These are phyloP conservation scores for Xylaria acuta DNA, from an alignment of 495 filamentous ascomycete genomes.

Conservation along the genomic window DNA sequence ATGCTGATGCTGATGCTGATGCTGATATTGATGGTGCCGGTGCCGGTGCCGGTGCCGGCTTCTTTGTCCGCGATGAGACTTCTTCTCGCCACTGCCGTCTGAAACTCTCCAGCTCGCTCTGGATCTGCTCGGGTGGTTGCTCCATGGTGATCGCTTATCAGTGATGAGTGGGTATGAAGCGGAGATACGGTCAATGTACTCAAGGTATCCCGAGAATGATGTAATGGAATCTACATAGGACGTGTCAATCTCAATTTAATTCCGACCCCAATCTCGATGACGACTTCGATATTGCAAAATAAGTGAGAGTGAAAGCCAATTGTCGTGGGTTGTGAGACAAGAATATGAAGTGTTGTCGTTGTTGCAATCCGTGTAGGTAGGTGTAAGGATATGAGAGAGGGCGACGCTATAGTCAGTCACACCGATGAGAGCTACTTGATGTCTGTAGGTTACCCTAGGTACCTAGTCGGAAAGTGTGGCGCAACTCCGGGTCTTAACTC, in stretches of 20 bases:
- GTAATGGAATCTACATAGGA: neutral
- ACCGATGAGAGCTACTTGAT: constrained; percentile 20
- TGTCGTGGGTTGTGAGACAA: neutral
- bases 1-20: neutral
- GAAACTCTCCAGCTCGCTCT: constrained; percentile 80
- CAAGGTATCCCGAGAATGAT: neutral
- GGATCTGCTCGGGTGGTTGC: constrained; percentile 43
- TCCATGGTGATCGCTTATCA: constrained; percentile 18
- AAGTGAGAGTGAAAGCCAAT: neutral
- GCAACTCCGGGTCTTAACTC: constrained; percentile 18
- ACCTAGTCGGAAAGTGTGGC: neutral
- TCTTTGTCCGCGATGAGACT: constrained; percentile 62
- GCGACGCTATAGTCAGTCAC: constrained; percentile 26
- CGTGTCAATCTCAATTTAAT: neutral
- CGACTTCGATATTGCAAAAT: neutral
- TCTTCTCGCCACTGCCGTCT: constrained; percentile 84
- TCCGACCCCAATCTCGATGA: neutral
- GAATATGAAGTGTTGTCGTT: neutral
- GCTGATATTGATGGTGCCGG: neutral
- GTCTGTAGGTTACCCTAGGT: neutral
- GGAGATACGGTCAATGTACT: neutral
- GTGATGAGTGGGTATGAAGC: neutral
- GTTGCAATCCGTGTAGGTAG: constrained; percentile 6
- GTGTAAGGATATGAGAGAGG: too few species aligned
- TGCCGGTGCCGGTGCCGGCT: constrained; percentile 18